Evolutionary conservation across 2,329 filamentous ascomycete species (phyloP).

Genomic region (Fusarium mexicanum): DNA sequence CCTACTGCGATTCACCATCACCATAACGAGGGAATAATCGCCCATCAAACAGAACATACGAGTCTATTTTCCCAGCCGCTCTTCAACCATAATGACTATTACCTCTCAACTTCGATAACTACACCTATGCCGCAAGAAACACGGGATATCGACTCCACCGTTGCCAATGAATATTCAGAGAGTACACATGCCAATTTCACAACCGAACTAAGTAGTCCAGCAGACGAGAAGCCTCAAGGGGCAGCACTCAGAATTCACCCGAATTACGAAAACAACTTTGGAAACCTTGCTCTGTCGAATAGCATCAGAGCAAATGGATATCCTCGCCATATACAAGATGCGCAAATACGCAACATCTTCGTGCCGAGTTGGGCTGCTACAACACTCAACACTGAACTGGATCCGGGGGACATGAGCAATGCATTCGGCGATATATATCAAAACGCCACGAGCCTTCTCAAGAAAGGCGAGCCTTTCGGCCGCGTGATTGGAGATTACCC

Average conservation of each 20-base stretch:
- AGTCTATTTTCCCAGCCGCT: not conserved
- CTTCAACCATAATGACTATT: not conserved
- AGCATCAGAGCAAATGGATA: slow-evolving; percentile 6
- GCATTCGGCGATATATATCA: not conserved
- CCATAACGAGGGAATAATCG: accelerated
- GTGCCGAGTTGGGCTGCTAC: not conserved
- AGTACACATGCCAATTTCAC: accelerated
- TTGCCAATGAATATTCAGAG: accelerated
- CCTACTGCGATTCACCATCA: accelerated
- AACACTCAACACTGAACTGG: not conserved
- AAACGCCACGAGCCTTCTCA: not conserved
- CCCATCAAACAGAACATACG: accelerated
- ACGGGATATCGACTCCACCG: accelerated
- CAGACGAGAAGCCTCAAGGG: accelerated
- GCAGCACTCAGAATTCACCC: accelerated
- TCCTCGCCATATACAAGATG: not conserved
- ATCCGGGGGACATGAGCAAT: not conserved
- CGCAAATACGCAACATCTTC: slow-evolving; percentile 1
- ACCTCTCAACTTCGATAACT: not conserved
- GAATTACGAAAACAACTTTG: not conserved
- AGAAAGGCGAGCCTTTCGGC: accelerated
- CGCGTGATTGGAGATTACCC: not conserved
- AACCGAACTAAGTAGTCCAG: accelerated
- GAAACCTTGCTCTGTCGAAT: not conserved
- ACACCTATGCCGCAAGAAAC: not conserved